Evolutionary conservation across 1,284 basidiomycete genomes (phyloP).

Genomic region (Naganishia sp.): DNA sequence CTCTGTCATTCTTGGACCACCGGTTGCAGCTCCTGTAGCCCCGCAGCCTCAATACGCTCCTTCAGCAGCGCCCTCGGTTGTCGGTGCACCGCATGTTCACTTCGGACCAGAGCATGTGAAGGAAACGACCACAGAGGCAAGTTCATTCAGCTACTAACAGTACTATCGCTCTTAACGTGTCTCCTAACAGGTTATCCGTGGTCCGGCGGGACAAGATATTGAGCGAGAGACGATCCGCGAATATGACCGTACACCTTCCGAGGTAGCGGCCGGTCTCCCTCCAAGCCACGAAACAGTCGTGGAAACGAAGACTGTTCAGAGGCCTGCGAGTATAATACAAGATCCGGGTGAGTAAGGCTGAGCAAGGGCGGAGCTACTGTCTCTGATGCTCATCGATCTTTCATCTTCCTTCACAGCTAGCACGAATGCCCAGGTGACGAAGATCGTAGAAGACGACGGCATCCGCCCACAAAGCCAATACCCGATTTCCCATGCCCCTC

Average conservation of each 20-base stretch:
- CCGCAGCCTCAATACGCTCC: constrained; percentile 7
- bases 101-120: constrained; percentile 34
- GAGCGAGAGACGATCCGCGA: constrained; percentile 28
- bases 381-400: no score
- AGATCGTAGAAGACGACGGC: constrained; percentile 4
- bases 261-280: constrained; percentile 28
- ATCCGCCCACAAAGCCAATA: constrained; percentile 2
- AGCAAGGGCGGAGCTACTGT: no score
- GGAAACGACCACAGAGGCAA: constrained; percentile 33
- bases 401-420: not conserved
- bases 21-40: constrained; percentile 8
- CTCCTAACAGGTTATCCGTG: constrained; percentile 25
- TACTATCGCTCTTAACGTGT: not conserved
- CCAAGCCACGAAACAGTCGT: constrained; percentile 26
- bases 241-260: constrained; percentile 28
- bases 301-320: constrained; percentile 26
- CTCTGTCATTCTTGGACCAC: constrained; percentile 1
- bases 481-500: constrained; percentile 9
- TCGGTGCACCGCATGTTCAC: constrained; percentile 17
- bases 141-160: not conserved
- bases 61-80: not conserved
- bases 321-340: not conserved
- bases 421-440: not conserved
- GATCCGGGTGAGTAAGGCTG: not conserved
- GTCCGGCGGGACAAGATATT: constrained; percentile 24